Conservation (phyloP, 108 stramenopile species). For the Cyclotella atomus region DNA sequence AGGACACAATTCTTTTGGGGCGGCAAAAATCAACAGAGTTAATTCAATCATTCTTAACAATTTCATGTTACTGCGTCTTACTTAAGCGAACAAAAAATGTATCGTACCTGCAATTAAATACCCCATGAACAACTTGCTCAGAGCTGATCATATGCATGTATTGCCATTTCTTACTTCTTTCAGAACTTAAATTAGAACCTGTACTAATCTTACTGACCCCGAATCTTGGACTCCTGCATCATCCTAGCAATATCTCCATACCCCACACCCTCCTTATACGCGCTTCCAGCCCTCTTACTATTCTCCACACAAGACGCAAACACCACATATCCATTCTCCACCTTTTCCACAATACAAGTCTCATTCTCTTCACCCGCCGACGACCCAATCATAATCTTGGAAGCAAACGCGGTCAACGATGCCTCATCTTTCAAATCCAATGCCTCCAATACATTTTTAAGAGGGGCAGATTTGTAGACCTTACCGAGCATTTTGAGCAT, state of each 20-base stretch:
- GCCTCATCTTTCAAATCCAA: conserved; percentile 60
- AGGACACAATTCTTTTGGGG: too few species aligned
- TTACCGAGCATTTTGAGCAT: conserved; percentile 69
- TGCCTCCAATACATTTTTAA: conserved; percentile 54
- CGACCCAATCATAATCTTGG: conserved; percentile 32
- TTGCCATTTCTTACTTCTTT: too few species aligned
- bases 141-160: too few species aligned
- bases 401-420: conserved; percentile 39
- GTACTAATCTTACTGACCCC: conserved; percentile 35
- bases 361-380: conserved; percentile 40
- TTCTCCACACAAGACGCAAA: conserved; percentile 77
- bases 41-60: not conserved
- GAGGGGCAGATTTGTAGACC: conserved; percentile 68
- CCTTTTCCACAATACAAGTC: conserved; percentile 40
- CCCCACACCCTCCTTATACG: conserved; percentile 52
- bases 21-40: not conserved
- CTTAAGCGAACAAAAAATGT: too few species aligned
- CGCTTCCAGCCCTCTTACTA: conserved; percentile 64
- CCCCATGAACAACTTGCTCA: too few species aligned
- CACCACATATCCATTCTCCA: conserved; percentile 54
- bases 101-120: too few species aligned
- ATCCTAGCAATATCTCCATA: conserved; percentile 44
- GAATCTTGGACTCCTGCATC: conserved; percentile 46
- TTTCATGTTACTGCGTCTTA: too few species aligned
- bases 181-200: too few species aligned